Percentiles rank a stretch among this genome's conserved stretches.
These are phyloP conservation scores for Rehmannia glutinosa DNA, from an alignment of 257 asterid genomes.

Conservation along the genomic window DNA sequence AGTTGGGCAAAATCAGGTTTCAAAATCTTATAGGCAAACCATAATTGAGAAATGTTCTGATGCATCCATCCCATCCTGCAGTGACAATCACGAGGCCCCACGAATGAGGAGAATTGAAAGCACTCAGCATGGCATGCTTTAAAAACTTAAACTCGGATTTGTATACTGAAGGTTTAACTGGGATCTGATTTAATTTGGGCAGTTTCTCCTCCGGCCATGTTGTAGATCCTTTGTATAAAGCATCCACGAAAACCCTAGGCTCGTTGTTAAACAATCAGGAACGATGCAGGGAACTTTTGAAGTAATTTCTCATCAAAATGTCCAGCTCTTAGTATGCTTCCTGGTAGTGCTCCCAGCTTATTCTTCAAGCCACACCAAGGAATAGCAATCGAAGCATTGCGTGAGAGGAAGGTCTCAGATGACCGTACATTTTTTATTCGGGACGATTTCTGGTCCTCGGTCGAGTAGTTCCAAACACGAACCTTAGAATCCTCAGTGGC, in stretches of 20 bases:
- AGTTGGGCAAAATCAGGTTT: slow-evolving; percentile 2
- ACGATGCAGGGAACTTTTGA: slow-evolving; percentile 37
- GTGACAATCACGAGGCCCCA: slow-evolving; percentile 91
- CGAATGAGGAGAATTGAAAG: slow-evolving; percentile 53
- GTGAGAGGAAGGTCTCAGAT: slow-evolving; percentile 69
- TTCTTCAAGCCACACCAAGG: slow-evolving; percentile 82
- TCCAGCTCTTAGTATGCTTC: slow-evolving; percentile 34
- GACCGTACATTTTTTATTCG: slow-evolving; percentile 36
- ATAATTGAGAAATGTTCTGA: slow-evolving; percentile 77
- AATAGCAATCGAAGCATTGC: slow-evolving; percentile 67
- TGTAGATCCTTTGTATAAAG: slow-evolving; percentile 49
- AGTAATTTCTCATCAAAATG: slow-evolving; percentile 42
- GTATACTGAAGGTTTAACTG: slow-evolving; percentile 28
- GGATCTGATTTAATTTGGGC: slow-evolving; percentile 25
- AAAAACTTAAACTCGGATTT: slow-evolving; percentile 67
- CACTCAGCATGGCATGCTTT: slow-evolving; percentile 60
- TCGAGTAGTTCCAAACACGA: slow-evolving; percentile 60
- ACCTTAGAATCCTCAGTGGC: slow-evolving; percentile 67
- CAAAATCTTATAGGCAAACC: slow-evolving; percentile 73
- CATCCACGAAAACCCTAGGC: slow-evolving; percentile 65
- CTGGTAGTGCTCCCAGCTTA: slow-evolving; percentile 40
- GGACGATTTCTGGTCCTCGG: slow-evolving; percentile 39
- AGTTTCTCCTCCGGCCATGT: slow-evolving; percentile 88
- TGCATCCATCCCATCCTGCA: slow-evolving; percentile 94
- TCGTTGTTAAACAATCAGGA: slow-evolving; percentile 52